These are phyloP conservation scores for Tarenaya hassleriana DNA, from an alignment of 345 rosid genomes.

Conservation along the genomic window DNA sequence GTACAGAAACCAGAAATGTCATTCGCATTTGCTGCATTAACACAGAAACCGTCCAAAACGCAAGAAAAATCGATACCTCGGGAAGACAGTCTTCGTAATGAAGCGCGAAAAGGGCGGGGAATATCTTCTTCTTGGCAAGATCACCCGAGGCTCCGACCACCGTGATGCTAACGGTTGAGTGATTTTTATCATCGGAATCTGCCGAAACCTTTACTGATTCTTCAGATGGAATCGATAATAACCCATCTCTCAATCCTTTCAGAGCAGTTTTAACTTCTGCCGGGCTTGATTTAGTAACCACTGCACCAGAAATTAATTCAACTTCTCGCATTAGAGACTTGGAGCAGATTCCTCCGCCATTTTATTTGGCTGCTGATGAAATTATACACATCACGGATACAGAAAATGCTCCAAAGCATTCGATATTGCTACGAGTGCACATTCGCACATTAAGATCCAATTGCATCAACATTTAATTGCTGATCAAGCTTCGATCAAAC, in stretches of 20 bases:
- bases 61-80: conserved; percentile 42
- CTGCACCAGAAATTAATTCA: conserved; percentile 41
- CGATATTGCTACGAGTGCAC: background rate
- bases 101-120: conserved; percentile 97
- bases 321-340: background rate
- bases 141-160: conserved; percentile 99
- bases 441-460: background rate
- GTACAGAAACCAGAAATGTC: conserved; percentile 18
- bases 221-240: conserved; percentile 34
- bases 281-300: conserved; percentile 39
- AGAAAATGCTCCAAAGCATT: too few relatives aligned
- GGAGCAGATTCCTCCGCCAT: background rate
- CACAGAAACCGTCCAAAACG: conserved; percentile 13
- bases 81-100: conserved; percentile 95
- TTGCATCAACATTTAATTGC: background rate
- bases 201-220: conserved; percentile 36
- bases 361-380: background rate
- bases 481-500: background rate
- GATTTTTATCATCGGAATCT: conserved; percentile 38
- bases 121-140: conserved; percentile 99
- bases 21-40: conserved; percentile 15
- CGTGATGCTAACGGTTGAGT: conserved; percentile 79
- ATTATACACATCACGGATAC: background rate
- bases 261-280: conserved; percentile 36
- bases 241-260: conserved; percentile 41